Percentiles rank a stretch among this genome's conserved stretches.
Evolutionary conservation across 495 filamentous ascomycete species (phyloP).

Genomic region (Penicillium malachiteum): DNA sequence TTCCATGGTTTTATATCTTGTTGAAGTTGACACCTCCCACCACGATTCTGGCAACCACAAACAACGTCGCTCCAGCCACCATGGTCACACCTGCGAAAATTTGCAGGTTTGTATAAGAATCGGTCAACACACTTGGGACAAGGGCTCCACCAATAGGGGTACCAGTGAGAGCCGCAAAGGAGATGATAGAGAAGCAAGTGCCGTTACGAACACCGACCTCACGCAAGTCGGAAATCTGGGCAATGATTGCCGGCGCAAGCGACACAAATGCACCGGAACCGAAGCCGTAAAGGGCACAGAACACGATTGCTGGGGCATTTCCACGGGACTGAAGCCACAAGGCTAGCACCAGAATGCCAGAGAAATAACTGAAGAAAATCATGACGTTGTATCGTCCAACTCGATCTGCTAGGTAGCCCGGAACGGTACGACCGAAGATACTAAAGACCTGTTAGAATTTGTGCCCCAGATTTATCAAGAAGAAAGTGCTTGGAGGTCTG

Average conservation of each 20-base stretch:
- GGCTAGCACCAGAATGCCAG: constrained; percentile 63
- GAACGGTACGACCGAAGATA: constrained; percentile 71
- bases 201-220: constrained; percentile 75
- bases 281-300: constrained; percentile 69
- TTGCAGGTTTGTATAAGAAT: constrained; percentile 58
- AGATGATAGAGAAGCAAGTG: constrained; percentile 59
- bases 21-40: constrained; percentile 34
- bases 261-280: constrained; percentile 70
- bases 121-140: constrained; percentile 49
- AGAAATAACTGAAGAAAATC: constrained; percentile 58
- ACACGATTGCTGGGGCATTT: constrained; percentile 64
- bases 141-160: constrained; percentile 74
- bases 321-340: constrained; percentile 64
- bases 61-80: constrained; percentile 48
- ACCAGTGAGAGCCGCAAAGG: constrained; percentile 65
- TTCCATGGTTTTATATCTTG: constrained; percentile 25
- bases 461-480: neutral
- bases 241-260: constrained; percentile 56
- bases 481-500: neutral
- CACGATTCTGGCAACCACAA: constrained; percentile 41
- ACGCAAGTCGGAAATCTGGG: constrained; percentile 69
- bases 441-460: constrained; percentile 23
- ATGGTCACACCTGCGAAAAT: constrained; percentile 67
- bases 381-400: constrained; percentile 74
- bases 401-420: constrained; percentile 69